Percentiles rank a stretch among this genome's conserved stretches.
Conservation (phyloP, 2,329 filamentous ascomycete species). For the Monosporascus ibericus region DNA sequence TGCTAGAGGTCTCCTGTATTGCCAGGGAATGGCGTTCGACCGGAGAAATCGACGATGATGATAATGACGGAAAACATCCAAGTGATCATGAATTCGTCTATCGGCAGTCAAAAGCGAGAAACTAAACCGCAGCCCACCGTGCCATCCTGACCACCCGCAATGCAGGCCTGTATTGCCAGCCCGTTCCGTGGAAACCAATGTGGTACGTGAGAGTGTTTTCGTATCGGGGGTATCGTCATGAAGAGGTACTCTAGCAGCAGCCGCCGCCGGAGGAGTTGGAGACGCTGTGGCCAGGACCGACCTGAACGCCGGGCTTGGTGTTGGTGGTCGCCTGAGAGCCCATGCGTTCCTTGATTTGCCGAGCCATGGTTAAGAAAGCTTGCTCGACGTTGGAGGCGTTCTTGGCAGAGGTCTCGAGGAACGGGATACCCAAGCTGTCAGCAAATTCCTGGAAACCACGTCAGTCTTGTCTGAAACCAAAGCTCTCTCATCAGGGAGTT, state of each 20-base stretch:
- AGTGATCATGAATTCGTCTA: constrained; percentile 23
- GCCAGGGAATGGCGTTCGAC: too few relatives aligned
- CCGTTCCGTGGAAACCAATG: constrained; percentile 19
- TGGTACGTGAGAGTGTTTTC: constrained; percentile 14
- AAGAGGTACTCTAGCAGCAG: constrained; percentile 68
- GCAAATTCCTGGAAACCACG: constrained; percentile 73
- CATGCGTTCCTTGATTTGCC: constrained; percentile 99
- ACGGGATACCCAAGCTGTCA: constrained; percentile 96
- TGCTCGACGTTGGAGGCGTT: constrained; percentile 99
- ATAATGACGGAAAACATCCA: constrained; percentile 15
- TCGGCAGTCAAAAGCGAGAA: constrained; percentile 19
- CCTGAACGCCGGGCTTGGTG: constrained; percentile 97
- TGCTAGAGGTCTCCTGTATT: background rate
- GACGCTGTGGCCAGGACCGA: constrained; percentile 90
- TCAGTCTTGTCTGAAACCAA: background rate
- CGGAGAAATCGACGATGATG: background rate
- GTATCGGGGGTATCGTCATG: constrained; percentile 22
- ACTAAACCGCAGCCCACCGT: constrained; percentile 18
- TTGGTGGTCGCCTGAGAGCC: constrained; percentile 92
- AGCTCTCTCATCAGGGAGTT: constrained; percentile 1
- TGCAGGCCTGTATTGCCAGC: constrained; percentile 21
- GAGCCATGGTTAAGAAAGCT: constrained; percentile 98
- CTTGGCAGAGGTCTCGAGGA: constrained; percentile 99
- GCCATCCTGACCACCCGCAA: constrained; percentile 20
- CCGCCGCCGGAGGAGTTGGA: constrained; percentile 77